Evolutionary conservation across 2,329 filamentous ascomycete genomes (phyloP), one percentile per base, ranked within the genome.

Genomic region (Xylariaceae sp.): DNA sequence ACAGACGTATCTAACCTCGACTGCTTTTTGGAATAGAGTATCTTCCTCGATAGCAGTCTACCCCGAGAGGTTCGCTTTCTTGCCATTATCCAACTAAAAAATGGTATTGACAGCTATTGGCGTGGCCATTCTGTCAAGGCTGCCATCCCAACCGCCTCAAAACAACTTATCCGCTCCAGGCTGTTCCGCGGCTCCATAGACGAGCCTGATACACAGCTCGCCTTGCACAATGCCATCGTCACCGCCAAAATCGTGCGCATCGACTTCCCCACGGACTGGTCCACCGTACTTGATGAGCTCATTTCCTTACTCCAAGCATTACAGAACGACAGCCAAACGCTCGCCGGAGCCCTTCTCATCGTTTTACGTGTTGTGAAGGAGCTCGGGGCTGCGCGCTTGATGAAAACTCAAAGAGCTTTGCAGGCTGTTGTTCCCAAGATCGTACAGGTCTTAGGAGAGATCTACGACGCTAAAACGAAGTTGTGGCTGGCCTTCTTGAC

Each of bases 21-120:
- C 48, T 19, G 4, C 39, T 29, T 19, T 19, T 40, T 32, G 7
- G 42, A 35, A 34, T 66, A 95, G 86, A 80, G 86, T 63, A 81
- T 90, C 37, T 96, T 91, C 69, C 80, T 96, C 60, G 88, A 96
- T 73, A 84, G 84, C 58, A 83, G 84, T 1, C 75, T 95, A 1
- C 88, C 89, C 1, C 73, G 83, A 55, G 86, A 95, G 65, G 81
- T 92, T 51, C 88, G 94, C 58, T 91, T 95, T 66, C 84, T 96
- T 8, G 88, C 92, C 52, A 84, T 97, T 55, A 96, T 97, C 62
- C 89, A 96, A 68, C 79, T 99, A 51, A 97, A 97, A 70, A 96
- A 97, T 70, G 94, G 91, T 53, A 91, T 97, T 71, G 92, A 97
- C 69, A 91, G 87, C 68, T 90, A 91, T 71, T 99, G 94, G 94